These are phyloP conservation scores for Pistacia integerrima DNA, from an alignment of 345 rosid genomes.

Conservation along the genomic window DNA sequence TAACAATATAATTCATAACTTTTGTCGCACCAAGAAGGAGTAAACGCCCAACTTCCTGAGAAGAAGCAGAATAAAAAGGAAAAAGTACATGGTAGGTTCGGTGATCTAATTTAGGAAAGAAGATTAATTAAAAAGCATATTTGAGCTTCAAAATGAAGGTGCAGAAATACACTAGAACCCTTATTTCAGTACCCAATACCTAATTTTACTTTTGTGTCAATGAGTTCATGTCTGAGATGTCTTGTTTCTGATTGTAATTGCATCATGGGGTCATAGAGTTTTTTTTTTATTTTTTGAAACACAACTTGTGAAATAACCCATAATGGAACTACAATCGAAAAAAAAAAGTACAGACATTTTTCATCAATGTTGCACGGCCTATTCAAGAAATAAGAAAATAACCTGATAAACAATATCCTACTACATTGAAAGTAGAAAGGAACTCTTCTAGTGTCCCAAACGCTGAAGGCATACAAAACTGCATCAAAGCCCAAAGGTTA, in stretches of 20 bases:
- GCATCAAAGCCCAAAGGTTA: slow-evolving; percentile 93
- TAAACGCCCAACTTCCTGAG: neutral
- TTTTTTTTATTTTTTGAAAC: too few species aligned
- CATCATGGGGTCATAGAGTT: neutral
- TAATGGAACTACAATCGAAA: too few species aligned
- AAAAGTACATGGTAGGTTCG: neutral
- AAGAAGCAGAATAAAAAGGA: neutral
- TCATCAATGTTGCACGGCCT: slow-evolving; percentile 1
- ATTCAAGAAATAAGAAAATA: slow-evolving; percentile 3
- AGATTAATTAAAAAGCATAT: neutral
- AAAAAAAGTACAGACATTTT: neutral
- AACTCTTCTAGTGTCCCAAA: slow-evolving; percentile 81
- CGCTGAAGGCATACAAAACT: slow-evolving; percentile 85
- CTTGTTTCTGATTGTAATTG: neutral
- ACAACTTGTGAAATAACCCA: too few species aligned
- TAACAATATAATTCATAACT: neutral
- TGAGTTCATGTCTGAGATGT: neutral
- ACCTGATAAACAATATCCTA: slow-evolving; percentile 63
- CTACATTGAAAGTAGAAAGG: slow-evolving; percentile 67
- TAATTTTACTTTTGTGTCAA: neutral
- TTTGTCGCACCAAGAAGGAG: neutral
- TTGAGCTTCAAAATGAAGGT: neutral
- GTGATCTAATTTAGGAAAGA: too few species aligned
- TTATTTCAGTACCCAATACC: neutral
- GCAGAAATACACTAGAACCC: neutral